Conservation (phyloP, 2,329 filamentous ascomycete genomes). For the Cryoendolithus antarcticus region DNA sequence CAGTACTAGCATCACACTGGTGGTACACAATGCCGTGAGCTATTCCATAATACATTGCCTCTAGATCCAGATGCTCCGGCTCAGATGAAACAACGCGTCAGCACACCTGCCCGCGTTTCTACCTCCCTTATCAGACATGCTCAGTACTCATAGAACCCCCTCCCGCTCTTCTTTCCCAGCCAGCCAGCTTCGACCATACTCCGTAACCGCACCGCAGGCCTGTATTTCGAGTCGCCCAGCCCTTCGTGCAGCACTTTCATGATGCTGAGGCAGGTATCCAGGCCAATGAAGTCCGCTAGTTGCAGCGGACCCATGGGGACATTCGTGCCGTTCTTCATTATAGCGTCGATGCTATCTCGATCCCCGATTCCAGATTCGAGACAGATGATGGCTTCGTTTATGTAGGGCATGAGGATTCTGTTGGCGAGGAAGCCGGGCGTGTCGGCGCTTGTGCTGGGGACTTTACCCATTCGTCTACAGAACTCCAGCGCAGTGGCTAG, state of each 20-base stretch:
- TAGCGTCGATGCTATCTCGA: constrained; percentile 85
- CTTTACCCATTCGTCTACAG: constrained; percentile 85
- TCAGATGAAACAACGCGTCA: too few relatives aligned
- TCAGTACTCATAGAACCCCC: constrained; percentile 62
- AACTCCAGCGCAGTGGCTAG: constrained; percentile 73
- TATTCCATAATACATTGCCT: too few relatives aligned
- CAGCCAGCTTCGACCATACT: constrained; percentile 98
- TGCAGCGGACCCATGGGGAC: constrained; percentile 95
- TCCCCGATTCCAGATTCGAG: constrained; percentile 83
- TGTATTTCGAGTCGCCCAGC: constrained; percentile 91
- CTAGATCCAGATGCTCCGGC: too few relatives aligned
- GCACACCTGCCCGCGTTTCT: too few relatives aligned
- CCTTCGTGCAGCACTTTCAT: constrained; percentile 91
- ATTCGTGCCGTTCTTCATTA: constrained; percentile 99
- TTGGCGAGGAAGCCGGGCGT: constrained; percentile 92
- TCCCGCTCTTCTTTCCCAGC: constrained; percentile 94
- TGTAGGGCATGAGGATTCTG: constrained; percentile 96
- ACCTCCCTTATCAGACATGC: too few relatives aligned
- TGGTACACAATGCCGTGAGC: too few relatives aligned
- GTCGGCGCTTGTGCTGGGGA: constrained; percentile 77
- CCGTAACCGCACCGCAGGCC: constrained; percentile 71
- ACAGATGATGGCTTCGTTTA: constrained; percentile 95
- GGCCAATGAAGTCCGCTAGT: constrained; percentile 89
- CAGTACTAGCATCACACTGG: too few relatives aligned
- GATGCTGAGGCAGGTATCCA: constrained; percentile 91